Conservation (phyloP, 352 stramenopile species). For the Phytophthora lateralis region DNA sequence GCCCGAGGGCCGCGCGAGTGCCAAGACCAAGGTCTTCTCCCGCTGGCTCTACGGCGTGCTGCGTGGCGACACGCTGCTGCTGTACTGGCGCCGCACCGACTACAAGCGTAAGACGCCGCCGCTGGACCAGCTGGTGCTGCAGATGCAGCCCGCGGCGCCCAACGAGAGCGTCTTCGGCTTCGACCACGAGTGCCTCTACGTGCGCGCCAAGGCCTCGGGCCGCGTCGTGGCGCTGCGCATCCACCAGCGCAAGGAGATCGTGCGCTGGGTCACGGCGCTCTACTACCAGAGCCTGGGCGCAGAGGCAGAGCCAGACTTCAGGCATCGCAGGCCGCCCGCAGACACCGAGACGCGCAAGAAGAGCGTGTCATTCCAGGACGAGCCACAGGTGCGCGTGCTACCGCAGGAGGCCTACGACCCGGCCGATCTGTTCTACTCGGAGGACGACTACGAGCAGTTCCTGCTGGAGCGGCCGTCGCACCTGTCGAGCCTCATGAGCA, state of each 20-base stretch:
- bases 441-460: conserved; percentile 65
- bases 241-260: conserved; percentile 68
- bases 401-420: conserved; percentile 51
- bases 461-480: conserved; percentile 50
- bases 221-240: conserved; percentile 55
- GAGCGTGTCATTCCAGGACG: conserved; percentile 61
- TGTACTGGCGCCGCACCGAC: conserved; percentile 60
- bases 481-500: conserved; percentile 51
- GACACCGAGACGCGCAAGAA: conserved; percentile 31
- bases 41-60: conserved; percentile 67
- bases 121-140: conserved; percentile 45
- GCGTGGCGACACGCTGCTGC: conserved; percentile 43
- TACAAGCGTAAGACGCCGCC: conserved; percentile 61
- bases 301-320: neutral
- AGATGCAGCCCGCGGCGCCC: conserved; percentile 41
- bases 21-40: conserved; percentile 48
- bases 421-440: conserved; percentile 60
- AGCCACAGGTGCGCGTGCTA: conserved; percentile 55
- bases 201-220: conserved; percentile 46
- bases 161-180: conserved; percentile 69
- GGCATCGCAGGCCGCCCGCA: too few species aligned
- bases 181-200: conserved; percentile 65
- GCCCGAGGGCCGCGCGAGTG: conserved; percentile 33
- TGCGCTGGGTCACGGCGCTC: conserved; percentile 64
- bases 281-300: conserved; percentile 60